Percentiles rank a stretch among this genome's conserved stretches.
Conservation (phyloP, 1,284 basidiomycete genomes). For the Cutaneotrichosporon cavernicola region DNA sequence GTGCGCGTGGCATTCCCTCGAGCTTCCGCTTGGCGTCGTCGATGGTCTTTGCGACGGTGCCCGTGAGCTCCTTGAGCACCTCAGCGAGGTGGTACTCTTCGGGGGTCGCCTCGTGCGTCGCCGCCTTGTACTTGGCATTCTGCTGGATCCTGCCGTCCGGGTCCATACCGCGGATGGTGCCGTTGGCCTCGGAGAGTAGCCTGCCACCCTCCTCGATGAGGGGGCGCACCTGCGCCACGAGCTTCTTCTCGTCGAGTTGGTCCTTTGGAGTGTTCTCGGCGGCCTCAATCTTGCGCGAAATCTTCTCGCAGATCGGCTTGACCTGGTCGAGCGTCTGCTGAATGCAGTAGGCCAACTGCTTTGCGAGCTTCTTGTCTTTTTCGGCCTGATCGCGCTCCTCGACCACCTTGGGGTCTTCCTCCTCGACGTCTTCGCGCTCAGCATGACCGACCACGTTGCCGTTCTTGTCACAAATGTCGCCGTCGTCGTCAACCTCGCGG, state of each 20-base stretch:
- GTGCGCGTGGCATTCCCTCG: conserved; percentile 53
- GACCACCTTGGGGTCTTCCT: conserved; percentile 4
- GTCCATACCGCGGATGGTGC: conserved; percentile 51
- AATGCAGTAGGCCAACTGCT: conserved; percentile 10
- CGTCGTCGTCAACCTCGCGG: conserved; percentile 11
- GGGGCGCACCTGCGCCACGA: conserved; percentile 51
- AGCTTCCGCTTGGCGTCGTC: conserved; percentile 54
- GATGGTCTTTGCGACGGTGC: conserved; percentile 54
- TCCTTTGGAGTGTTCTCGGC: conserved; percentile 33
- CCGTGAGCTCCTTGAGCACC: conserved; percentile 53
- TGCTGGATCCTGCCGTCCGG: conserved; percentile 51
- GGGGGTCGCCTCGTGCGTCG: conserved; percentile 52
- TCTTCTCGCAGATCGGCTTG: conserved; percentile 11
- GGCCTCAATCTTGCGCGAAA: conserved; percentile 6
- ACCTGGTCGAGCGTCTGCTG: conserved; percentile 11
- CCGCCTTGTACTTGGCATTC: conserved; percentile 49
- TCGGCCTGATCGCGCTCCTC: conserved; percentile 7
- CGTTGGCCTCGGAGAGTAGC: conserved; percentile 53
- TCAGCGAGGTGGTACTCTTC: conserved; percentile 55
- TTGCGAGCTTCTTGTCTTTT: conserved; percentile 12
- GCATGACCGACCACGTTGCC: conserved; percentile 13
- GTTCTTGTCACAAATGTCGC: conserved; percentile 14
- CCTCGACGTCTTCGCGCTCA: conserved; percentile 10
- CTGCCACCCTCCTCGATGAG: conserved; percentile 53
- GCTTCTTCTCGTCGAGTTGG: conserved; percentile 50